Conservation (phyloP, 139 green algal genomes). For the Chlamydomonas sphaeroides region DNA sequence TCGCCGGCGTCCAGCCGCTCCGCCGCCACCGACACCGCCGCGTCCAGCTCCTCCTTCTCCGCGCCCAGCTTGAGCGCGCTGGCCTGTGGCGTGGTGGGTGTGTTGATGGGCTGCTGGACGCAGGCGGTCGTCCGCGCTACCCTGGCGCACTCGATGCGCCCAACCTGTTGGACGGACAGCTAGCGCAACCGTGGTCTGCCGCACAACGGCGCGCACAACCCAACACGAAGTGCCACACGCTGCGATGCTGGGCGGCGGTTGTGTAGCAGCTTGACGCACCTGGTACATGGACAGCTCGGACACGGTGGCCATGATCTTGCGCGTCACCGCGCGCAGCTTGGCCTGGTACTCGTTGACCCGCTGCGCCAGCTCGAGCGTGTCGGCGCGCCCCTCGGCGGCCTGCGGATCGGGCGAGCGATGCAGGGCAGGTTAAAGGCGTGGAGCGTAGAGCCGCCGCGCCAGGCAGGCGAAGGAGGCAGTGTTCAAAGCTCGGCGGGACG, state of each 20-base stretch:
- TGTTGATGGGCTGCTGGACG: too few relatives aligned
- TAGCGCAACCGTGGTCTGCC: too few relatives aligned
- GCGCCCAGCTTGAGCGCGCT: conserved; percentile 75
- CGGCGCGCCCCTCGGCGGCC: conserved; percentile 66
- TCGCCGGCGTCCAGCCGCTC: conserved; percentile 61
- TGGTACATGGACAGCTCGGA: conserved; percentile 91
- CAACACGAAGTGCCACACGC: too few relatives aligned
- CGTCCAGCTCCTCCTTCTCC: conserved; percentile 66
- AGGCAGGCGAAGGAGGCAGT: too few relatives aligned
- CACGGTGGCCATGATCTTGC: conserved; percentile 88
- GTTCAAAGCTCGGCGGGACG: too few relatives aligned
- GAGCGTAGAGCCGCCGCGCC: background rate
- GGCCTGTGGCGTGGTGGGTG: conserved; percentile 58
- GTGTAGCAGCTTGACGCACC: too few relatives aligned
- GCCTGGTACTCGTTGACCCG: conserved; percentile 78
- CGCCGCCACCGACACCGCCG: conserved; percentile 44
- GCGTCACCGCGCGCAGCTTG: conserved; percentile 70
- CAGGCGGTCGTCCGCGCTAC: too few relatives aligned
- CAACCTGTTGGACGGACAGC: too few relatives aligned
- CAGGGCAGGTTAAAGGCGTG: background rate
- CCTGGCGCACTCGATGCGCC: too few relatives aligned
- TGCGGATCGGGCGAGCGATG: too few relatives aligned
- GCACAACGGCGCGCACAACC: too few relatives aligned
- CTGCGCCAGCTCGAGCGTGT: conserved; percentile 71
- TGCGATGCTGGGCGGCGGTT: too few relatives aligned